phyloP scores from a whole-genome alignment of 805 yeast genomes.

The Yarrowia hollandica region DNA sequence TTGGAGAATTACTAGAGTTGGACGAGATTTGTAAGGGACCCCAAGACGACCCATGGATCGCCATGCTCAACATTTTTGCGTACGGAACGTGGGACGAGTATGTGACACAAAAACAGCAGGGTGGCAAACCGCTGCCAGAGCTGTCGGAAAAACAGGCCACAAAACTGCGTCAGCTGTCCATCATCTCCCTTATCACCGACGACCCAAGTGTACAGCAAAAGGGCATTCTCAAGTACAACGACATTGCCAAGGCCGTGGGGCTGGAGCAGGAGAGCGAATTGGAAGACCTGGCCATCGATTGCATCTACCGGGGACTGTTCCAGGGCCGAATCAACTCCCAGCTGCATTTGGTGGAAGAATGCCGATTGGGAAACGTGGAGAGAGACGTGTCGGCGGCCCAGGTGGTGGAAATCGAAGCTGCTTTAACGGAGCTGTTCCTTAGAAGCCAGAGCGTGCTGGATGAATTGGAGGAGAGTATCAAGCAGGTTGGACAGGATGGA shows the following conservation, averaged over 20 bases:
- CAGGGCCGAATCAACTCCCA: constrained; percentile 37
- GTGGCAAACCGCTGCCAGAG: not conserved
- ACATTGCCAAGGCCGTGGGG: constrained; percentile 31
- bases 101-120: not conserved
- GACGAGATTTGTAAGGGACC: not conserved
- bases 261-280: constrained; percentile 30
- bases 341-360: constrained; percentile 32
- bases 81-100: constrained; percentile 34
- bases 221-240: constrained; percentile 30
- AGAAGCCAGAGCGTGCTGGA: constrained; percentile 30
- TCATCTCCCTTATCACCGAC: constrained; percentile 31
- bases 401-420: constrained; percentile 1
- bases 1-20: constrained; percentile 8
- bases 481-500: constrained; percentile 29
- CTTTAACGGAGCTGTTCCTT: not conserved
- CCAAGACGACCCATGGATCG: constrained; percentile 28
- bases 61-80: constrained; percentile 32
- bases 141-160: constrained; percentile 30
- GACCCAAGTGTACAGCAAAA: constrained; percentile 27
- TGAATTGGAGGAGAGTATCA: constrained; percentile 28
- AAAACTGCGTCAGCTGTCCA: constrained; percentile 35
- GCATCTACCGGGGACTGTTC: constrained; percentile 36
- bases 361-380: constrained; percentile 30
- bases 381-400: constrained; percentile 31
- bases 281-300: constrained; percentile 35